These are phyloP conservation scores for Wickerhamiella kurtzmanii DNA, from an alignment of 805 yeast genomes.

Conservation along the genomic window DNA sequence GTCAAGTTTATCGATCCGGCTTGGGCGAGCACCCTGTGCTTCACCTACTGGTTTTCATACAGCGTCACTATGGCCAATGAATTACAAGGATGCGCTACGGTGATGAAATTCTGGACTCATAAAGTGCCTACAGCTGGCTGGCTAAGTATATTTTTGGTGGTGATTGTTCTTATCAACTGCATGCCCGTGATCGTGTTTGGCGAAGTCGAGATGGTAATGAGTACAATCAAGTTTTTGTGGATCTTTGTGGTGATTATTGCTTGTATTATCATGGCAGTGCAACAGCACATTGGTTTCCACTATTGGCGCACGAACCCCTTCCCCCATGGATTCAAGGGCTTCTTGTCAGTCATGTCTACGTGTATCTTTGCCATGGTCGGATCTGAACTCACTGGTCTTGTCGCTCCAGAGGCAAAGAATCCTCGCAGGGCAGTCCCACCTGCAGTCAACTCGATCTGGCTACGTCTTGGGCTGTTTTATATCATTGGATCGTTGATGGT, in stretches of 20 bases:
- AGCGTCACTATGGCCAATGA: constrained; percentile 46
- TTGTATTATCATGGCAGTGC: constrained; percentile 39
- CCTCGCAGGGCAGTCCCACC: constrained; percentile 55
- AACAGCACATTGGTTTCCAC: constrained; percentile 35
- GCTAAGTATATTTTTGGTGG: constrained; percentile 40
- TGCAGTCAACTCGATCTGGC: constrained; percentile 66
- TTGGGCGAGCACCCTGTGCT: constrained; percentile 53
- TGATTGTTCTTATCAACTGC: constrained; percentile 35
- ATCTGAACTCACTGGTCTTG: constrained; percentile 55
- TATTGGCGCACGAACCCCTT: constrained; percentile 58
- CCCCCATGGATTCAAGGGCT: constrained; percentile 50
- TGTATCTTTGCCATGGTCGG: constrained; percentile 69
- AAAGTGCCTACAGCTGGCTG: constrained; percentile 38
- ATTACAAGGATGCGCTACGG: constrained; percentile 41
- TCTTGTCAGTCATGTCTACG: constrained; percentile 53
- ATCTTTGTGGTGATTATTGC: constrained; percentile 42
- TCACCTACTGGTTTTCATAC: constrained; percentile 54
- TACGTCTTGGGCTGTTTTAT: constrained; percentile 63
- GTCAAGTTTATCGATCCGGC: constrained; percentile 45
- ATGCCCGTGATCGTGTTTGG: constrained; percentile 48
- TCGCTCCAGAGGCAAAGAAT: constrained; percentile 59
- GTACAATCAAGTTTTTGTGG: constrained; percentile 42
- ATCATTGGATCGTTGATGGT: constrained; percentile 40
- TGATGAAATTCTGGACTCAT: constrained; percentile 38
- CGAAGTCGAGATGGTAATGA: constrained; percentile 52